These are phyloP conservation scores for Leishmania mexicana DNA, from an alignment of 208 protist species.

Conservation along the genomic window DNA sequence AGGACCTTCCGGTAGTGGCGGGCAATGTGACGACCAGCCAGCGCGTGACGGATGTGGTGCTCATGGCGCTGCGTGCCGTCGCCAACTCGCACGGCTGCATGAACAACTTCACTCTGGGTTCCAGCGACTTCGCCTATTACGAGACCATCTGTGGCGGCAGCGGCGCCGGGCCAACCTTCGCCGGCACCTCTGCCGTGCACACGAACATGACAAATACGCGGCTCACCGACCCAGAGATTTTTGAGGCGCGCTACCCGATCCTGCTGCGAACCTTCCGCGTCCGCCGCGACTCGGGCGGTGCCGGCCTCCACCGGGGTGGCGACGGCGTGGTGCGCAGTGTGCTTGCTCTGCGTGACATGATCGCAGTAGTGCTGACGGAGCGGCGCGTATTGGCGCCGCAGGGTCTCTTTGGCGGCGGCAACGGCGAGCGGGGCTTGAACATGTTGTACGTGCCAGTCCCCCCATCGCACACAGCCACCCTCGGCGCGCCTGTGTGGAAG, in stretches of 20 bases:
- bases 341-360: slow-evolving; percentile 75
- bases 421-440: slow-evolving; percentile 78
- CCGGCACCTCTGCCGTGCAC: slow-evolving; percentile 91
- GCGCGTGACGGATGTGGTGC: slow-evolving; percentile 94
- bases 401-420: slow-evolving; percentile 82
- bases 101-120: slow-evolving; percentile 97
- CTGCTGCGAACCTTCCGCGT: slow-evolving; percentile 87
- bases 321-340: slow-evolving; percentile 94
- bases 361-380: slow-evolving; percentile 92
- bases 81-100: slow-evolving; percentile 91
- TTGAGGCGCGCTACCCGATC: slow-evolving; percentile 95
- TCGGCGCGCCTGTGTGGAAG: slow-evolving; percentile 17
- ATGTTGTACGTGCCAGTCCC: slow-evolving; percentile 43
- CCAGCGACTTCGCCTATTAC: slow-evolving; percentile 93
- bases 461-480: background rate
- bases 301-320: slow-evolving; percentile 81
- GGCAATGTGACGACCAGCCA: slow-evolving; percentile 97
- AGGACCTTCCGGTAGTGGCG: slow-evolving; percentile 93
- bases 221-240: slow-evolving; percentile 94
- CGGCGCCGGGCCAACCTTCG: slow-evolving; percentile 89
- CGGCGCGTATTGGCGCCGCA: slow-evolving; percentile 82
- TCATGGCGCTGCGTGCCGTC: slow-evolving; percentile 90
- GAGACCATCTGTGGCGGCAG: slow-evolving; percentile 96
- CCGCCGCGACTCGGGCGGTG: slow-evolving; percentile 82
- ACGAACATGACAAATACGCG: slow-evolving; percentile 98